Percentiles rank a stretch among this genome's conserved stretches.
These are phyloP conservation scores for Phytophthora melonis DNA, from an alignment of 352 stramenopile genomes.

Conservation along the genomic window DNA sequence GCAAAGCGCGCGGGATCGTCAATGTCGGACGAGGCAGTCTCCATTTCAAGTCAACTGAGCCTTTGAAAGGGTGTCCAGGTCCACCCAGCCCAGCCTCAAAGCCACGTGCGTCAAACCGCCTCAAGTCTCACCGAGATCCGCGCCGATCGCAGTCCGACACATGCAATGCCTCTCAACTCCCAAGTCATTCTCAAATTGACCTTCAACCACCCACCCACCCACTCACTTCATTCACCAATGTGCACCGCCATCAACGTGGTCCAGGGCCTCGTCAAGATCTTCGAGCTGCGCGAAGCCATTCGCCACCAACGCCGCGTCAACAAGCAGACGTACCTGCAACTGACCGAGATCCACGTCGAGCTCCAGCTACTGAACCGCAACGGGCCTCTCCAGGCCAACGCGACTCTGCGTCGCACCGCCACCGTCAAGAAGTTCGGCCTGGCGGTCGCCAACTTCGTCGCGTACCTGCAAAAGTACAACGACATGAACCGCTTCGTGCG, in stretches of 20 bases:
- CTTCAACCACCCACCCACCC: constrained; percentile 1
- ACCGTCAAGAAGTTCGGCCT: constrained; percentile 29
- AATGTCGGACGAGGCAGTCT: constrained; percentile 21
- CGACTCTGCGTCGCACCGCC: constrained; percentile 23
- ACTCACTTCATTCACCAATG: constrained; percentile 6
- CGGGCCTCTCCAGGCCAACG: constrained; percentile 23
- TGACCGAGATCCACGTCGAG: constrained; percentile 33
- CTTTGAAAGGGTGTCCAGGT: constrained; percentile 7
- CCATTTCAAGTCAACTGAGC: constrained; percentile 16
- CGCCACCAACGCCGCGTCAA: constrained; percentile 36
- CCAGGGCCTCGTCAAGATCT: constrained; percentile 32
- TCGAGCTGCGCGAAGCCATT: constrained; percentile 36
- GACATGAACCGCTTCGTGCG: constrained; percentile 30
- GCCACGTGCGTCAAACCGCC: constrained; percentile 4
- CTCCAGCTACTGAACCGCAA: constrained; percentile 31
- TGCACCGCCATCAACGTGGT: constrained; percentile 9
- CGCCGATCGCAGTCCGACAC: background rate
- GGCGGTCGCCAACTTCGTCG: constrained; percentile 22
- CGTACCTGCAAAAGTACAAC: constrained; percentile 33
- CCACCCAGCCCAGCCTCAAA: background rate
- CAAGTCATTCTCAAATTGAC: constrained; percentile 23
- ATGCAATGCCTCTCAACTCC: background rate
- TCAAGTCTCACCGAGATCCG: constrained; percentile 23
- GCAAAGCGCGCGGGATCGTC: constrained; percentile 15
- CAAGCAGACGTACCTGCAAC: constrained; percentile 29